Base-by-base conservation (phyloP, 805 yeast genomes). In the Yarrowia keelungensis region DNA sequence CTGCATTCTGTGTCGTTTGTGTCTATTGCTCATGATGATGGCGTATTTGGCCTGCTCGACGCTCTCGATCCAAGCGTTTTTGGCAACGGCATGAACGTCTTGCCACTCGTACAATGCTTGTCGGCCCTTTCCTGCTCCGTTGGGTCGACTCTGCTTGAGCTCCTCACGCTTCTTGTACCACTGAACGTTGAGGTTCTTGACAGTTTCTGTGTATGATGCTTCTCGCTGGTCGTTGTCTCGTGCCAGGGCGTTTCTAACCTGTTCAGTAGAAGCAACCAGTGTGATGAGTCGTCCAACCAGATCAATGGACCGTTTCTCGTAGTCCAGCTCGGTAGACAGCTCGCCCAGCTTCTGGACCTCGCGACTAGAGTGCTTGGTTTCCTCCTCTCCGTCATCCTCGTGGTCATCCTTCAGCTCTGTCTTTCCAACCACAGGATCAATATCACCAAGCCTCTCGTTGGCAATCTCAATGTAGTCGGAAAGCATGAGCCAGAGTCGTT, bases 401-500 rank as follows among this genome's bases (percentile, higher is more conserved):
- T 16, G 12, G 9, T 26, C 32, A 1, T 43, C 50, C 51, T 59
- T 35, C 16, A 59, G 35, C 50, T 9, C 35, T 1, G 65, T 59
- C 32, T 59, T 59, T 11, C 65, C 65, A 3, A 59, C 51, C 14
- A 59, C 65, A 3, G 65, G 65, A 16, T 59, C 65, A 26, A 59
- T 59, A 16, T 59, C 38, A 16, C 65, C 65, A 7, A 59, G 51
- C 14, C 14, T 59, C 35, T 59, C 65, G 38, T 59, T 59, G 41
- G 65, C 65, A 12, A 59, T 49, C 39, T 62, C 67, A 47, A 62
- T 62, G 46, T 62, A 62, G 67, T 76, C 78, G 26, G 71, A 72
- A 16, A 79, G 71, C 51, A 73, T 62, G 10, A 69, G 69, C 81
- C 81, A 79, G 12, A 79, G 70, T 36, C 67, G 67, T 26, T 74